Conservation (phyloP, 2,329 filamentous ascomycete species). For the Epichloe baconii region DNA sequence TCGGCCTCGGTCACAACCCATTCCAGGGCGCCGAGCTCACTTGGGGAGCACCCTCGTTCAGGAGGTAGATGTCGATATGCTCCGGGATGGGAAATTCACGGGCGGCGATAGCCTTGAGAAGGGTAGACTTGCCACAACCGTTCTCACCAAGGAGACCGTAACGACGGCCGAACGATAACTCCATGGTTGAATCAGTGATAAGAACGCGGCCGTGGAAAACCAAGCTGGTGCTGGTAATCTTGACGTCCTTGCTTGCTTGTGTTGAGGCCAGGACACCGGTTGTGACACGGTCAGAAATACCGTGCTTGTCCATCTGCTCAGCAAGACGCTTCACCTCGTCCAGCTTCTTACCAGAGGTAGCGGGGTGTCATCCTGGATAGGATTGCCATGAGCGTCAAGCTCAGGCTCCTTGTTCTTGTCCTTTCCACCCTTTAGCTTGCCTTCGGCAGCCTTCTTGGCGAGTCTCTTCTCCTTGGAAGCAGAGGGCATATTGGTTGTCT, state of each 20-base stretch:
- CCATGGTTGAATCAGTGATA: slow-evolving; percentile 84
- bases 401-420: slow-evolving; percentile 58
- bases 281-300: slow-evolving; percentile 93
- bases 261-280: slow-evolving; percentile 90
- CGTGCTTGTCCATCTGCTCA: slow-evolving; percentile 89
- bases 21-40: slow-evolving; percentile 80
- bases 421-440: slow-evolving; percentile 67
- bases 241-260: slow-evolving; percentile 78
- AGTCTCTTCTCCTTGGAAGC: slow-evolving; percentile 60
- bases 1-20: slow-evolving; percentile 96
- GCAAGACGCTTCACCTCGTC: slow-evolving; percentile 77
- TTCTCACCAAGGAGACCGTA: slow-evolving; percentile 97
- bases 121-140: slow-evolving; percentile 97
- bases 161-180: slow-evolving; percentile 82
- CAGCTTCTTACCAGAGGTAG: slow-evolving; percentile 58
- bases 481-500: slow-evolving; percentile 45
- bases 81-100: slow-evolving; percentile 94
- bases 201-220: slow-evolving; percentile 98
- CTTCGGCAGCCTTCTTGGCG: slow-evolving; percentile 58
- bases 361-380: slow-evolving; percentile 45
- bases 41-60: slow-evolving; percentile 94
- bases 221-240: slow-evolving; percentile 84
- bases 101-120: slow-evolving; percentile 85
- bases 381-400: slow-evolving; percentile 50
- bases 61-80: slow-evolving; percentile 93